Evolutionary conservation across 108 stramenopile genomes (phyloP), one percentile per base, ranked within the genome.

Genomic region (Nitzschia inconspicua): DNA sequence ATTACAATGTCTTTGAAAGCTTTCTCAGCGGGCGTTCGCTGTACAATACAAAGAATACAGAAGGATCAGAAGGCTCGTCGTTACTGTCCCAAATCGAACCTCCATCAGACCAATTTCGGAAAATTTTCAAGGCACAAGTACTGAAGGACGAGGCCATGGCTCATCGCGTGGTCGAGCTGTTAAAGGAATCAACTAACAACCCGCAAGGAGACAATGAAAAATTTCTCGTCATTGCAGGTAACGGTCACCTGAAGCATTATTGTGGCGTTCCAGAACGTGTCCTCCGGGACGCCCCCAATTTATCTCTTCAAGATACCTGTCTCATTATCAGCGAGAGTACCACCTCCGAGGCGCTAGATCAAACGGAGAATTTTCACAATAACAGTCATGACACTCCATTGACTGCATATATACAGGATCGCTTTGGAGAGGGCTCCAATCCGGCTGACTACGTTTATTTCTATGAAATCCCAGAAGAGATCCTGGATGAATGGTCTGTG

Each of bases 101-200:
- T 20, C 73, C 73, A 5, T 55, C 61, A 5, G 78, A 75, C 51
- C 70, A 56, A 39, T 79, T 79, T 60, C 73, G 72, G 32, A 32
- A 49, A 14, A 78, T 78, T 11, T 78, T 72, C 48, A 73, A 77
- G 50, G 86, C 86, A 2, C 86, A 88, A 57, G 52, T 88, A 6
- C 48, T 88, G 25, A 88, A 88, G 63, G 86, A 88, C 68, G 74
- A 72, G 39, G 75, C 80, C 44, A 88, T 88, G 86, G 86, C 78
- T 23, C 65, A 84, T 46, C 63, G 55, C 28, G 53, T 84, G 19
- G 66, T 65, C 47, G 35, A 22, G 13, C 30, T 69, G 41, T 40
- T 57, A 13, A 44, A 60, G 9, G 44, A 72, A 26, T 43, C 53
- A 23, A 14, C 48, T 19, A 20, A 37, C 10, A n/a, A 36, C 4